Conservation (phyloP, 2,329 filamentous ascomycete species). For the Nemania diffusa region DNA sequence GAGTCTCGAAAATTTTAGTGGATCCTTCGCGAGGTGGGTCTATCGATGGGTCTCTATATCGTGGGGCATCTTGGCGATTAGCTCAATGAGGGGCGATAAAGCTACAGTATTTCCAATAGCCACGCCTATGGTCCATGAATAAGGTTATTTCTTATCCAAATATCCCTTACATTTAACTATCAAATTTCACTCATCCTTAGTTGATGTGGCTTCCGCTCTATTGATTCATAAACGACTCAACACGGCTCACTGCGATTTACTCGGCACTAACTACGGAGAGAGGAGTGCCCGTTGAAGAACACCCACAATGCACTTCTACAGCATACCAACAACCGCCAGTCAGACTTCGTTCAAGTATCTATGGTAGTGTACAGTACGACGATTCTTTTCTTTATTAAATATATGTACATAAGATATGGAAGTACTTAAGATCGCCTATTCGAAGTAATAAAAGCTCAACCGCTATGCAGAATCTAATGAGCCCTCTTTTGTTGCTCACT, state of each 20-base stretch:
- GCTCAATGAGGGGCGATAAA: constrained; percentile 17
- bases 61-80: neutral
- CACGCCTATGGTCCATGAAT: neutral
- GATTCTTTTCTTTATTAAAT: too few relatives aligned
- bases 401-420: too few relatives aligned
- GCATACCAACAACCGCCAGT: too few relatives aligned
- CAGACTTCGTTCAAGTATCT: too few relatives aligned
- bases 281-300: neutral
- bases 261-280: neutral
- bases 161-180: too few relatives aligned
- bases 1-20: constrained; percentile 40
- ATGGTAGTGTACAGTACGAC: too few relatives aligned
- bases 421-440: too few relatives aligned
- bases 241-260: neutral
- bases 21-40: constrained; percentile 19
- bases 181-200: too few relatives aligned
- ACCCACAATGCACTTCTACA: neutral
- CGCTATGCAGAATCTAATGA: neutral
- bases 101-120: neutral
- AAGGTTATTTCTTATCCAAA: neutral
- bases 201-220: too few relatives aligned
- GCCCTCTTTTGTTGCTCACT: neutral
- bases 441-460: too few relatives aligned
- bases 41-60: neutral
- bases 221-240: neutral